Conservation (phyloP, 208 protist species). For the Wallacemonas sp. region DNA sequence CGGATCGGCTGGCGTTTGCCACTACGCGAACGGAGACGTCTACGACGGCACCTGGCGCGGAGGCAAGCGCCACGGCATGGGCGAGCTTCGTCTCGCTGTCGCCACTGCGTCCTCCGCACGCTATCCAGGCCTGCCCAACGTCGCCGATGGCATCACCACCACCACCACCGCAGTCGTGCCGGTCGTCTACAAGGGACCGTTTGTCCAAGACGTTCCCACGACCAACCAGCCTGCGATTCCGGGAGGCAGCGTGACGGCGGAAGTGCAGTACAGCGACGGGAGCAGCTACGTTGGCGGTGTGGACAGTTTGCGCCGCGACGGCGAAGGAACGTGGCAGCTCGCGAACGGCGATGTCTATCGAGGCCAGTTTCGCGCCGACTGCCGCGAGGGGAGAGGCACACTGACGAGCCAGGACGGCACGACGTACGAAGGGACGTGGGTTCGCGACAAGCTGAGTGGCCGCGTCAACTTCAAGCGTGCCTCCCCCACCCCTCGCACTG, state of each 20-base stretch:
- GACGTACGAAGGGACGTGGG: conserved; percentile 64
- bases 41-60: conserved; percentile 75
- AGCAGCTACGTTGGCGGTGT: conserved; percentile 57
- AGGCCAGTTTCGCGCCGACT: conserved; percentile 53
- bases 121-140: too few relatives aligned
- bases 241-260: conserved; percentile 19
- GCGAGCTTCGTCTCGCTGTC: conserved; percentile 44
- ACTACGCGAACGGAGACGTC: conserved; percentile 68
- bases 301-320: conserved; percentile 49
- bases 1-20: conserved; percentile 58
- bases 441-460: conserved; percentile 44
- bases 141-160: conserved; percentile 3
- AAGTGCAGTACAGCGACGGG: conserved; percentile 70
- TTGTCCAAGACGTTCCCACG: conserved; percentile 45
- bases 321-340: conserved; percentile 53
- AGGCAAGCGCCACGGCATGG: conserved; percentile 67
- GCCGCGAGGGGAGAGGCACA: conserved; percentile 53
- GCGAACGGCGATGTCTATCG: conserved; percentile 58
- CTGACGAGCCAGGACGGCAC: conserved; percentile 34
- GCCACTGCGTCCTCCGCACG: not conserved
- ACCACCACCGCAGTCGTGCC: conserved; percentile 11
- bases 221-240: conserved; percentile 9
- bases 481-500: too few relatives aligned
- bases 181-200: conserved; percentile 55
- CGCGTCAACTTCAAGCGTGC: conserved; percentile 24